Conservation (phyloP, 345 rosid species). For the Arabidopsis arenosa region DNA sequence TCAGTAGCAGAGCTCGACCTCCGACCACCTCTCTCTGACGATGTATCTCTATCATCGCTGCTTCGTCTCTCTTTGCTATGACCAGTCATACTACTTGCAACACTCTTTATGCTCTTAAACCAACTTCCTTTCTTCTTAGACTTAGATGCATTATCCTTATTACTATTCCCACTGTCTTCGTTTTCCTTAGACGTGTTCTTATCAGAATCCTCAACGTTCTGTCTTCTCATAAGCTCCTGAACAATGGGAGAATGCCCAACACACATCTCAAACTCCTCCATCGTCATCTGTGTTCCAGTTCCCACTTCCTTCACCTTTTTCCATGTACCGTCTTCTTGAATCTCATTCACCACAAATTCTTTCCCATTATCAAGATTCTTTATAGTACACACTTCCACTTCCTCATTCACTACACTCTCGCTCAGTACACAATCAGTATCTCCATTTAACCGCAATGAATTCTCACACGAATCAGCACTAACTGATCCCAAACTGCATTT, state of each 20-base stretch:
- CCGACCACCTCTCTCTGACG: slow-evolving; percentile 89
- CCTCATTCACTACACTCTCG: slow-evolving; percentile 44
- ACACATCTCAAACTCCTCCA: slow-evolving; percentile 90
- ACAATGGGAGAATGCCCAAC: slow-evolving; percentile 97
- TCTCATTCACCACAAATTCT: slow-evolving; percentile 86
- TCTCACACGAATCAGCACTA: slow-evolving; percentile 28
- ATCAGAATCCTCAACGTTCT: slow-evolving; percentile 76
- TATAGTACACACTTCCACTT: slow-evolving; percentile 61
- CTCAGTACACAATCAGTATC: slow-evolving; percentile 43
- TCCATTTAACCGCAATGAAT: slow-evolving; percentile 13
- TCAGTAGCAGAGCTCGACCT: slow-evolving; percentile 96
- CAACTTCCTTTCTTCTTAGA: slow-evolving; percentile 80
- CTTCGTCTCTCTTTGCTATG: slow-evolving; percentile 77
- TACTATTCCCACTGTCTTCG: slow-evolving; percentile 44
- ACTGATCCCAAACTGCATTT: neutral
- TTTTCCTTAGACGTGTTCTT: slow-evolving; percentile 46
- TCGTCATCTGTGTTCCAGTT: slow-evolving; percentile 84
- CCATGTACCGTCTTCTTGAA: slow-evolving; percentile 80
- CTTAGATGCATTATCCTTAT: slow-evolving; percentile 49
- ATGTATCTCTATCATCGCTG: slow-evolving; percentile 87
- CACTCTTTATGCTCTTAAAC: slow-evolving; percentile 77
- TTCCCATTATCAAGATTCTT: slow-evolving; percentile 90
- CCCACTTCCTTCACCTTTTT: slow-evolving; percentile 87
- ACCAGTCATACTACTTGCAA: slow-evolving; percentile 68
- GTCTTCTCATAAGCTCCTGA: slow-evolving; percentile 95